A percentile compares a stretch with the other conserved stretches of the same genome.
Conservation (phyloP, 2,329 filamentous ascomycete genomes). For the Calonectria henricotiae region DNA sequence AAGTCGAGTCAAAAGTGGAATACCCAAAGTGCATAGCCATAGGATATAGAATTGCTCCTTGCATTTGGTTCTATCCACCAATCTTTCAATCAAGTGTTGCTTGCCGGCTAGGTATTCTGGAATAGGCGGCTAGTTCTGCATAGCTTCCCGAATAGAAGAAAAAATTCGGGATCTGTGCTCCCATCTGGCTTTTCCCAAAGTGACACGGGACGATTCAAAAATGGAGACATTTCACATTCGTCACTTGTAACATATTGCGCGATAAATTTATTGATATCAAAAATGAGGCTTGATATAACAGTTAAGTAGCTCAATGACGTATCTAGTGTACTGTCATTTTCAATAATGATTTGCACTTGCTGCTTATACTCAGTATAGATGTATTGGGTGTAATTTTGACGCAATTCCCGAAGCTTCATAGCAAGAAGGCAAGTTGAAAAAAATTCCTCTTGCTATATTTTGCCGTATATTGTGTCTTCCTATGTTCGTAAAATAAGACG, state of each 20-base stretch:
- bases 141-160: neutral
- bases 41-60: neutral
- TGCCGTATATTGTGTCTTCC: neutral
- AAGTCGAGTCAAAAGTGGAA: neutral
- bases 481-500: neutral
- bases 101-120: neutral
- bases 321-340: neutral
- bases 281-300: neutral
- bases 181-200: neutral
- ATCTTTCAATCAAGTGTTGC: neutral
- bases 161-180: neutral
- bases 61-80: neutral
- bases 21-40: neutral
- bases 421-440: neutral
- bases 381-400: neutral
- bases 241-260: neutral
- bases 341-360: neutral
- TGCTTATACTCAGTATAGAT: neutral
- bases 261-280: neutral
- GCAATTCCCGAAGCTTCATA: neutral
- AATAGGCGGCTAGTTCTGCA: neutral
- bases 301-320: neutral
- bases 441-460: neutral
- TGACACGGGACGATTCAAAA: neutral
- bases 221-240: neutral